These are phyloP conservation scores for Botrytis aclada DNA, from an alignment of 2,329 filamentous ascomycete species.

Conservation along the genomic window DNA sequence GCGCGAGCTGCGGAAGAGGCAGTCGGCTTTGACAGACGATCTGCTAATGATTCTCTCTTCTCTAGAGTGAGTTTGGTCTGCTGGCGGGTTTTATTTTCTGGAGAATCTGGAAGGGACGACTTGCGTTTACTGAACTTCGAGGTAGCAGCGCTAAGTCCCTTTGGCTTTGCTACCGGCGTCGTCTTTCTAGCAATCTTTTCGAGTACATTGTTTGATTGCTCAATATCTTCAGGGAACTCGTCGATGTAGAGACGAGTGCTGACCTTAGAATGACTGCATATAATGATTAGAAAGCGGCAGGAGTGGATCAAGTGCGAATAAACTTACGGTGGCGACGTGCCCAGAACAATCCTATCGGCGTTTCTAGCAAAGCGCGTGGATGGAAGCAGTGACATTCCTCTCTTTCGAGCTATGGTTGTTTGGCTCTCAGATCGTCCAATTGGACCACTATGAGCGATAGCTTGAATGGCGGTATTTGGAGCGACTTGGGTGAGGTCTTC, in stretches of 20 bases:
- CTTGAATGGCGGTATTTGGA: background rate
- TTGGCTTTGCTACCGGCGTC: background rate
- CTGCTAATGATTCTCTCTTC: background rate
- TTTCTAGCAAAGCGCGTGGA: constrained; percentile 1
- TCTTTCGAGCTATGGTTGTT: background rate
- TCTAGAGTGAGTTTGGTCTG: background rate
- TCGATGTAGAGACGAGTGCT: background rate
- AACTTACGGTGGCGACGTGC: background rate
- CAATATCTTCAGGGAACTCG: background rate
- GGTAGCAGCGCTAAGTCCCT: background rate
- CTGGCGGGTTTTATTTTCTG: background rate
- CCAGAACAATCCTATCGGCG: background rate
- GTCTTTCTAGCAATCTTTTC: background rate
- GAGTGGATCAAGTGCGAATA: background rate
- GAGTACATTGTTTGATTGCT: background rate
- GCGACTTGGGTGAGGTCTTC: background rate
- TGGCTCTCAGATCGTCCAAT: constrained; percentile 5
- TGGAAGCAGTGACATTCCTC: background rate
- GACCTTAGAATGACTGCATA: background rate
- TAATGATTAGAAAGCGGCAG: background rate
- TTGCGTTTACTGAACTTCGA: background rate
- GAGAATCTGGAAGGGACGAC: background rate
- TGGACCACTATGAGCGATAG: background rate
- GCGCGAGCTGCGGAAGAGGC: background rate
- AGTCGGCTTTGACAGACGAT: constrained; percentile 1